Base-by-base conservation (phyloP, 2,329 filamentous ascomycete species). In the Neopestalotiopsis clavispora region DNA sequence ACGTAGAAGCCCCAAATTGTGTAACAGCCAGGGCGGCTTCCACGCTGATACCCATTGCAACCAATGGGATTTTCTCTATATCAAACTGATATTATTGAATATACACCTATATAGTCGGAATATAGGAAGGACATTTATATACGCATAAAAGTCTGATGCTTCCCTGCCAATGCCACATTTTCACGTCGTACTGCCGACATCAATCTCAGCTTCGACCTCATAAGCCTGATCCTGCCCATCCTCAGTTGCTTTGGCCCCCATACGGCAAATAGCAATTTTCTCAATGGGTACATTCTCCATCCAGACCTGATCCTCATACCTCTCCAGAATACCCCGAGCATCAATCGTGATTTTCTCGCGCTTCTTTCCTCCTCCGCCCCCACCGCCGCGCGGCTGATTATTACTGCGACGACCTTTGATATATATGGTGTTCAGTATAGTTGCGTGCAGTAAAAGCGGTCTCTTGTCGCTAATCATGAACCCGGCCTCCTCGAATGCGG, bases 391-490 rank as follows among this genome's bases (percentile, higher is more conserved):
- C 40, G 17, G 40, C 40, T 49, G 23, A 28, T n/a, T n/a, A 13
- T 17, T 1, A 17, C 17, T 30, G 66, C 69, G 71, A 67, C 71
- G 68, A 65, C 75, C 79, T 75, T 85, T 88, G 58, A 90, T 89
- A 77, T 97, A 97, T 14, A 94, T 88, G 0, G 94, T 97, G 78
- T 98, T 97, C 65, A 96, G 81, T 4, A 98, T 82, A 0, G 95
- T 98, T 20, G 93, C 94, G 77, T 98, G 95, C 65, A 98, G 80
- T 23, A 93, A 86, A 71, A 98, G 78, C 6, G 89, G 87, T 67
- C 93, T 83, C 13, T 82, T 80, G 32, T 93, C 90, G 1, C 83
- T 80, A 0, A 84, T 76, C 75, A 94, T 81, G 10, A 92, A 78
- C 1, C 84, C 89, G 0, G 82, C 82, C 1, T 87, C 81, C 20